Evolutionary conservation across 176 grass and related monocot genomes (phyloP).

Genomic region (Oryza meyeriana): DNA sequence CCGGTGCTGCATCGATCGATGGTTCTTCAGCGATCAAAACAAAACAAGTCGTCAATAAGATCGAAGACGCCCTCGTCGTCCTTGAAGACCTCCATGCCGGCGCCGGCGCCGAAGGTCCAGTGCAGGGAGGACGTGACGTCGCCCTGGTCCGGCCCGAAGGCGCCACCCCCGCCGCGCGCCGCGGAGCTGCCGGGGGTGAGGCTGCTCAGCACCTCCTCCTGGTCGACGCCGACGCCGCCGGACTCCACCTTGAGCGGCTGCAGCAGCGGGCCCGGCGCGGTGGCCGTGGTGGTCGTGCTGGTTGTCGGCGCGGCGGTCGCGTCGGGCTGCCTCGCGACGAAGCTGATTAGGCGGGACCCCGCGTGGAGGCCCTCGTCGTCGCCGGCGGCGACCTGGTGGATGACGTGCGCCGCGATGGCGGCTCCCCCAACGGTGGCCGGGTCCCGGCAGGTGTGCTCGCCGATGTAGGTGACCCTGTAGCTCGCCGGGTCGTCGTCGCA

Average conservation of each 20-base stretch:
- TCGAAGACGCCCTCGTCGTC: background rate
- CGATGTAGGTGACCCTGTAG: slow-evolving; percentile 62
- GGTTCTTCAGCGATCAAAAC: background rate
- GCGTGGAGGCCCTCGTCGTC: background rate
- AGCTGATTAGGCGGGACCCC: slow-evolving; percentile 47
- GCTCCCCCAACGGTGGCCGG: background rate
- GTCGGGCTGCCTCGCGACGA: slow-evolving; percentile 11
- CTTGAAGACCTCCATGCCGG: background rate
- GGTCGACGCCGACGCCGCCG: background rate
- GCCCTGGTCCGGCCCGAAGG: slow-evolving; percentile 39
- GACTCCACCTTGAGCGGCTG: slow-evolving; percentile 29
- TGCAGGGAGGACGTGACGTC: slow-evolving; percentile 61
- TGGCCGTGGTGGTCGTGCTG: slow-evolving; percentile 21
- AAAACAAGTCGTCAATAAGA: slow-evolving; percentile 6
- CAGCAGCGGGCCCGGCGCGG: background rate
- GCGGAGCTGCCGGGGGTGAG: slow-evolving; percentile 41
- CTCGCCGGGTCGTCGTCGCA: slow-evolving; percentile 40
- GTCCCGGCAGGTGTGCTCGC: slow-evolving; percentile 70
- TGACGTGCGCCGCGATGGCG: slow-evolving; percentile 19
- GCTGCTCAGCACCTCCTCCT: slow-evolving; percentile 73
- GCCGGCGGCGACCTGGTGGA: background rate
- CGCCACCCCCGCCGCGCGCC: background rate
- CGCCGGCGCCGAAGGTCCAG: background rate
- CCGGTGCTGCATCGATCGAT: background rate
- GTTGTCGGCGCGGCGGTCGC: background rate